Conservation (phyloP, 2,329 filamentous ascomycete species). For the Conoideocrella luteorostrata region DNA sequence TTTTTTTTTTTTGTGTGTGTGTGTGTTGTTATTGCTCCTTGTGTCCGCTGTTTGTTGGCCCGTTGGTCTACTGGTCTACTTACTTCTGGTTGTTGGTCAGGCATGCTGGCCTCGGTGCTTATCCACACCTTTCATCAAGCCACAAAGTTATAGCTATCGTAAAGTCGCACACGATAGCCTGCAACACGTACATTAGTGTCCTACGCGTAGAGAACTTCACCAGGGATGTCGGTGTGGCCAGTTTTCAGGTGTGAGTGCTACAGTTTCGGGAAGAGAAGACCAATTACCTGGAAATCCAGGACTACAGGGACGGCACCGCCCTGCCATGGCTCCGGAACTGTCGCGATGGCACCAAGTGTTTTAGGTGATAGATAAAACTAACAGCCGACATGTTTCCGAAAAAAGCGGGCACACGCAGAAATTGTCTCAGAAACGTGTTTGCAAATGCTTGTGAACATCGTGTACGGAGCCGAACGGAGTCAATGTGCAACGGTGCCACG, state of each 20-base stretch:
- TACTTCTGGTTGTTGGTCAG: background rate
- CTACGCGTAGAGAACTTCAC: background rate
- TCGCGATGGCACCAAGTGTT: no score
- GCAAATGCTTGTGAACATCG: background rate
- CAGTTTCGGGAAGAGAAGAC: background rate
- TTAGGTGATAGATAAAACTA: no score
- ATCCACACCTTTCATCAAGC: conserved; percentile 1
- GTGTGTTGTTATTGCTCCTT: background rate
- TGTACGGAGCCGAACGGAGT: background rate
- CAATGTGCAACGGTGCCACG: background rate
- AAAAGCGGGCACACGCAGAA: conserved; percentile 2
- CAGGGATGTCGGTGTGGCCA: background rate
- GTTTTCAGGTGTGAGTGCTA: background rate
- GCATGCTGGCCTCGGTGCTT: conserved; percentile 1
- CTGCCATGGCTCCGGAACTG: no score
- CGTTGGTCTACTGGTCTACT: background rate
- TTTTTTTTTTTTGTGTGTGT: background rate
- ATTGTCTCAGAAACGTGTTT: background rate
- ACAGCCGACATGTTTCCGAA: no score
- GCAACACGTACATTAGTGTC: background rate
- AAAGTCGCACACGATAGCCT: background rate
- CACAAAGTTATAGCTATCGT: background rate
- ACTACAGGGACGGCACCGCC: no score
- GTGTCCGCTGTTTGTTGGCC: background rate
- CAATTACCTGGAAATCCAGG: no score